phyloP scores from a whole-genome alignment of 2,329 filamentous ascomycete species.

The Ceratocystis smalleyi region DNA sequence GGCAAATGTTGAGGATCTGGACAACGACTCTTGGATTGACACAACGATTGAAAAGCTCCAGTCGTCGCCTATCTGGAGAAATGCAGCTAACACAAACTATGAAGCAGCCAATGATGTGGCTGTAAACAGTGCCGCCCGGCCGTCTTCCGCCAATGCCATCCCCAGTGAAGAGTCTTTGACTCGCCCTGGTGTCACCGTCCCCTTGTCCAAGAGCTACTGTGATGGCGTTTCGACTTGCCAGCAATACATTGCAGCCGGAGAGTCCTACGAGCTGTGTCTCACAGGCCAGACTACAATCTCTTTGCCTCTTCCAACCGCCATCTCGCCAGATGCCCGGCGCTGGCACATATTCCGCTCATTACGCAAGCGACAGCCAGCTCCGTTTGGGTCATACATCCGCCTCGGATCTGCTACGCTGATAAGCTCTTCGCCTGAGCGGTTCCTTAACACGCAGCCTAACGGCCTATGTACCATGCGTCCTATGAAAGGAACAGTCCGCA shows the following conservation, averaged over 20 bases:
- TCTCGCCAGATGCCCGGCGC: constrained; percentile 26
- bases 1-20: constrained; percentile 20
- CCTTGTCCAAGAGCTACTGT: constrained; percentile 41
- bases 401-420: constrained; percentile 56
- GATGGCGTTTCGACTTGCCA: constrained; percentile 54
- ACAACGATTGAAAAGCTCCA: constrained; percentile 2
- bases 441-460: constrained; percentile 42
- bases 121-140: neutral
- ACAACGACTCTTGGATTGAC: constrained; percentile 1
- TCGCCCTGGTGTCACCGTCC: constrained; percentile 23
- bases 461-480: constrained; percentile 67
- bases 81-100: neutral
- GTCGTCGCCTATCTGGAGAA: constrained; percentile 22
- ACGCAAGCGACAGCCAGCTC: constrained; percentile 57
- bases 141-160: neutral
- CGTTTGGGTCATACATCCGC: constrained; percentile 69
- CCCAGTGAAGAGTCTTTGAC: constrained; percentile 2
- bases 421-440: constrained; percentile 77
- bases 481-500: constrained; percentile 93
- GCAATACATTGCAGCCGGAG: constrained; percentile 54
- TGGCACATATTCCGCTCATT: constrained; percentile 63
- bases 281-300: constrained; percentile 58
- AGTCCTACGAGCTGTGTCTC: constrained; percentile 75
- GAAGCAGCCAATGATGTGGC: neutral
- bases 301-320: constrained; percentile 23